A percentile compares a stretch with the other conserved stretches of the same genome.
Conservation (phyloP, 208 protist species). For the Crithidia expoeki region DNA sequence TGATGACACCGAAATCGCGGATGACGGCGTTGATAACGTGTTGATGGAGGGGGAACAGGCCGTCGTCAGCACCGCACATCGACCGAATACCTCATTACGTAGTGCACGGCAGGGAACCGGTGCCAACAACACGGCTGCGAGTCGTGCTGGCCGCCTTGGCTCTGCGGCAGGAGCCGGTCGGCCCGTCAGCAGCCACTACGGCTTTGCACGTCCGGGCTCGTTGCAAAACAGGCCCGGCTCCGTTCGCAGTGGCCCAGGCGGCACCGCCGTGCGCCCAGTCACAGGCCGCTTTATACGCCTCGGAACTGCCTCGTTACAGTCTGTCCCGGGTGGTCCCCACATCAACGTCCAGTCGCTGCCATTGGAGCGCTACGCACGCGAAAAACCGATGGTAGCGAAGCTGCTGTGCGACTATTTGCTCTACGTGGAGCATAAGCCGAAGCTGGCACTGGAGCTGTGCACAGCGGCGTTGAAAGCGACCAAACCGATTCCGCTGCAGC, state of each 20-base stretch:
- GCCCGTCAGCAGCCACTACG: constrained; percentile 77
- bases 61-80: constrained; percentile 76
- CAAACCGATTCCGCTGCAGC: constrained; percentile 7
- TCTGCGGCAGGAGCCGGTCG: constrained; percentile 41
- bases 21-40: constrained; percentile 92
- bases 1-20: constrained; percentile 96
- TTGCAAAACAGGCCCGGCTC: constrained; percentile 51
- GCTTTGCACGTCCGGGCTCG: constrained; percentile 84
- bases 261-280: constrained; percentile 74
- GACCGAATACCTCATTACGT: constrained; percentile 87
- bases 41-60: constrained; percentile 93
- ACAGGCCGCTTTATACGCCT: constrained; percentile 93
- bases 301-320: constrained; percentile 92
- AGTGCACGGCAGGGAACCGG: constrained; percentile 30
- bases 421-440: constrained; percentile 93
- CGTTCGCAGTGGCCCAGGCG: constrained; percentile 40
- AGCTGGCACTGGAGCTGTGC: constrained; percentile 92
- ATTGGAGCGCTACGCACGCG: constrained; percentile 90
- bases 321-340: constrained; percentile 76
- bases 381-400: constrained; percentile 90
- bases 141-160: constrained; percentile 40
- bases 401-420: constrained; percentile 95
- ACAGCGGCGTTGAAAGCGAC: constrained; percentile 45
- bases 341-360: constrained; percentile 87
- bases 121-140: constrained; percentile 1